Percentiles rank a stretch among this genome's conserved stretches.
Evolutionary conservation across 192 early-diverging fungal genomes (phyloP).

Genomic region (Coemansia sp.): DNA sequence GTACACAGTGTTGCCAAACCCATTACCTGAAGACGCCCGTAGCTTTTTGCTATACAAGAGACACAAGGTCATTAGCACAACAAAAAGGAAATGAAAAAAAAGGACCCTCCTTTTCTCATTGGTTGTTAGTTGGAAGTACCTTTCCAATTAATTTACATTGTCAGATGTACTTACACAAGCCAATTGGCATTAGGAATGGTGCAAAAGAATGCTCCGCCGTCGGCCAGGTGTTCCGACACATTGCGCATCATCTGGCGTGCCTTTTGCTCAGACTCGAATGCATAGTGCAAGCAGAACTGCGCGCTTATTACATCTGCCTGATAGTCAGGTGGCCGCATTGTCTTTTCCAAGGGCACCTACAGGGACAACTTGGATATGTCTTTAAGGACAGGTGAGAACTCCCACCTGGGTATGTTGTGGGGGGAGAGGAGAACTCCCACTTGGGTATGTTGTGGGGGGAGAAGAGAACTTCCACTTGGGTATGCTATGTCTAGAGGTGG

Average conservation of each 20-base stretch:
- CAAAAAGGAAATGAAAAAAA: too few relatives aligned
- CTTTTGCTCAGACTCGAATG: constrained; percentile 79
- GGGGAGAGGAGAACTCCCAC: too few relatives aligned
- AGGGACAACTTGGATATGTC: not conserved
- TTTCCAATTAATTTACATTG: too few relatives aligned
- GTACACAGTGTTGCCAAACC: constrained; percentile 88
- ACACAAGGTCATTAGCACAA: too few relatives aligned
- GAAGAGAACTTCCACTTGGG: too few relatives aligned
- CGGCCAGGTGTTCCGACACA: constrained; percentile 59
- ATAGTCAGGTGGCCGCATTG: constrained; percentile 46
- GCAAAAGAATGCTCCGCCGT: constrained; percentile 81
- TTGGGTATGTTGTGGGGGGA: too few relatives aligned
- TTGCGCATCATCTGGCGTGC: constrained; percentile 78
- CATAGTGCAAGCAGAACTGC: constrained; percentile 97
- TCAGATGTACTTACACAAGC: constrained; percentile 58
- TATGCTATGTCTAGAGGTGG: too few relatives aligned
- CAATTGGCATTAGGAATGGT: constrained; percentile 91
- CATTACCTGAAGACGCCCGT: constrained; percentile 15
- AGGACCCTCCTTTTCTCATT: too few relatives aligned
- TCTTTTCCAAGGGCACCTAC: constrained; percentile 55
- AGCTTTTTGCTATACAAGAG: constrained; percentile 48
- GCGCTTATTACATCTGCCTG: constrained; percentile 82
- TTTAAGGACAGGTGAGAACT: not conserved
- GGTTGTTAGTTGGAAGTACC: too few relatives aligned
- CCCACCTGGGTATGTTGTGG: too few relatives aligned